Conservation (phyloP, 345 rosid species). For the Linum lewisii region DNA sequence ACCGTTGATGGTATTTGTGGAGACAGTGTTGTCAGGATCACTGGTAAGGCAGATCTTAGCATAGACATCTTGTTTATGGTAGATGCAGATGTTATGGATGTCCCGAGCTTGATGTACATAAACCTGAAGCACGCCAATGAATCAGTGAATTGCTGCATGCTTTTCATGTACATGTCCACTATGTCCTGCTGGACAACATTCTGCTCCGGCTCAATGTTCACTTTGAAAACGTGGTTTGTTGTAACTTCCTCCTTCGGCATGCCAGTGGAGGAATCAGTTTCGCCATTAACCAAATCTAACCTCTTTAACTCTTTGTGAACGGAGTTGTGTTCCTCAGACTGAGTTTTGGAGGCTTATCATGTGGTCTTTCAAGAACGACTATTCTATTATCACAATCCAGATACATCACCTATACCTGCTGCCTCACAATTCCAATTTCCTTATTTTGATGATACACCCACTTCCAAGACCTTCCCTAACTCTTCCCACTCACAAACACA, state of each 20-base stretch:
- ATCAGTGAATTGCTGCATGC: constrained; percentile 99
- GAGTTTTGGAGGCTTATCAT: too few relatives aligned
- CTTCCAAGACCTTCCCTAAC: too few relatives aligned
- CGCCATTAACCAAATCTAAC: constrained; percentile 29
- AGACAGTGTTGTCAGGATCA: constrained; percentile 64
- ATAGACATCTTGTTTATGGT: constrained; percentile 99
- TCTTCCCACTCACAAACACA: too few relatives aligned
- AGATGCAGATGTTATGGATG: constrained; percentile 96
- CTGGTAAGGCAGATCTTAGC: constrained; percentile 88
- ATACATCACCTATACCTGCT: too few relatives aligned
- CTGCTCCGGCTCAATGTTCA: constrained; percentile 62
- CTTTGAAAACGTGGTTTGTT: constrained; percentile 46
- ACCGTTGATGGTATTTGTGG: constrained; percentile 91
- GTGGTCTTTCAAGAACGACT: too few relatives aligned
- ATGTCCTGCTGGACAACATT: constrained; percentile 86
- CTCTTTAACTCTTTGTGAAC: constrained; percentile 30
- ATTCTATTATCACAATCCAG: too few relatives aligned
- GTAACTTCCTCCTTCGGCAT: constrained; percentile 24
- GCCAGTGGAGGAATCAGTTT: constrained; percentile 43
- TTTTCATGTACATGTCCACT: constrained; percentile 97
- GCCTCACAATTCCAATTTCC: too few relatives aligned
- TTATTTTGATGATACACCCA: too few relatives aligned
- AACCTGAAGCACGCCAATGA: constrained; percentile 63
- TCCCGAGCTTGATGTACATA: constrained; percentile 89
- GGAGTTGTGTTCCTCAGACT: constrained; percentile 35